phyloP scores from a whole-genome alignment of 441 rosid species.

The Metrosideros polymorpha region DNA sequence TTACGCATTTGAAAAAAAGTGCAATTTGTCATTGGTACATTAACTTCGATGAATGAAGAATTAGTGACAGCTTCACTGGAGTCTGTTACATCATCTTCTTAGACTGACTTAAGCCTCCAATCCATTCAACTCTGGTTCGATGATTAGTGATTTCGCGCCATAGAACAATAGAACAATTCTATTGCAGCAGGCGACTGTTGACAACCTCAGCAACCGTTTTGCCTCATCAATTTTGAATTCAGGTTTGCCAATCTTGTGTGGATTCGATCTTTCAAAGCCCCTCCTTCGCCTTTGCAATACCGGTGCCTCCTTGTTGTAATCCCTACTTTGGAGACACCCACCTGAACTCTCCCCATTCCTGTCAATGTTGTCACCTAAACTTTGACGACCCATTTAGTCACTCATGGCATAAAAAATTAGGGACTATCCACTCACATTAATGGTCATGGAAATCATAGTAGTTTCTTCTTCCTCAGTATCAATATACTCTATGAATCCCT shows the following conservation, averaged over 20 bases:
- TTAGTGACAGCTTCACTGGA: not conserved
- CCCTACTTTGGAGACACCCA: not conserved
- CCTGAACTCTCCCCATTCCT: not conserved
- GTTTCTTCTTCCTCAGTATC: conserved; percentile 99
- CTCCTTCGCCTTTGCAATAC: not conserved
- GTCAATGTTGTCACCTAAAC: not conserved
- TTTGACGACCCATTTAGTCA: not conserved
- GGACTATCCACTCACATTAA: conserved; percentile 49
- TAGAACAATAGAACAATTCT: too few species aligned
- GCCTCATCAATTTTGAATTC: not conserved
- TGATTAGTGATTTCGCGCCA: not conserved
- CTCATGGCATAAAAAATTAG: not conserved
- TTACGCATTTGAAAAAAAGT: not conserved
- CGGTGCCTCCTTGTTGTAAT: not conserved
- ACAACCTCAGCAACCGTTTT: not conserved
- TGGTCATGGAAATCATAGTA: conserved; percentile 99
- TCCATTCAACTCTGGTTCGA: not conserved
- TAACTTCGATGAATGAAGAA: not conserved
- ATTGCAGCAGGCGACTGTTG: not conserved
- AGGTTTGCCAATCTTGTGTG: not conserved
- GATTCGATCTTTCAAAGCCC: not conserved
- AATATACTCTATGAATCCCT: conserved; percentile 84
- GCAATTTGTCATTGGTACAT: not conserved
- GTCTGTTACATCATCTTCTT: not conserved
- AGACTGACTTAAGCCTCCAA: not conserved